Evolutionary conservation across 192 early-diverging fungal genomes (phyloP).

Genomic region (Dispira parvispora): DNA sequence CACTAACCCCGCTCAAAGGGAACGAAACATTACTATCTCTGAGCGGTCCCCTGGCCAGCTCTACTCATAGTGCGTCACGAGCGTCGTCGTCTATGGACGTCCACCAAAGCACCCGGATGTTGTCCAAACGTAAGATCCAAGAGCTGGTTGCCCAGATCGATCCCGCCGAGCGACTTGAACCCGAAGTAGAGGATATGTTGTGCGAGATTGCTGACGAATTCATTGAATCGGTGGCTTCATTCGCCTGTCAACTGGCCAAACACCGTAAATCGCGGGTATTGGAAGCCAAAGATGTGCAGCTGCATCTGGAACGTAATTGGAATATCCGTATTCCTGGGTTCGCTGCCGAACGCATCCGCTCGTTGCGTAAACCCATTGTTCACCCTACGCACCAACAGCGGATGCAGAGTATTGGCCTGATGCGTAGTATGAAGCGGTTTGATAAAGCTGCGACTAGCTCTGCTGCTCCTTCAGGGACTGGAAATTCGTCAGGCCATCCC

Average conservation of each 20-base stretch:
- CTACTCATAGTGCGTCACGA: neutral
- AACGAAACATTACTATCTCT: slow-evolving; percentile 6
- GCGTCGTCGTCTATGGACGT: slow-evolving; percentile 14
- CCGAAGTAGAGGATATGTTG: slow-evolving; percentile 71
- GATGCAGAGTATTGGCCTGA: slow-evolving; percentile 37
- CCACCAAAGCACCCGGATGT: slow-evolving; percentile 25
- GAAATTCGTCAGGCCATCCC: no score
- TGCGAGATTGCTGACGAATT: slow-evolving; percentile 77
- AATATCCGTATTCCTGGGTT: slow-evolving; percentile 81
- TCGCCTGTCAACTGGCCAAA: slow-evolving; percentile 68
- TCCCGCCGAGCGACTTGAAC: slow-evolving; percentile 55
- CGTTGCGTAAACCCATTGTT: slow-evolving; percentile 46
- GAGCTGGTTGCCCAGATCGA: slow-evolving; percentile 77
- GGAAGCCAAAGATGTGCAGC: slow-evolving; percentile 74
- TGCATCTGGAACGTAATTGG: slow-evolving; percentile 80
- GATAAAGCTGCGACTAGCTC: slow-evolving; percentile 2
- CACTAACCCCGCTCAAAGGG: neutral
- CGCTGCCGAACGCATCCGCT: slow-evolving; percentile 62
- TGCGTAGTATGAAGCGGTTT: slow-evolving; percentile 22
- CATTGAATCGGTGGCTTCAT: slow-evolving; percentile 65
- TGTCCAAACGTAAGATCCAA: slow-evolving; percentile 65
- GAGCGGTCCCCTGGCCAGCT: neutral
- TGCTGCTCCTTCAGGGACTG: no score
- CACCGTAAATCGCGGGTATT: slow-evolving; percentile 61
- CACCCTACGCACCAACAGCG: slow-evolving; percentile 46